A percentile compares a stretch with the other conserved stretches of the same genome.
Conservation (phyloP, 768 basidiomycete species). For the Pulveroboletus sp. region DNA sequence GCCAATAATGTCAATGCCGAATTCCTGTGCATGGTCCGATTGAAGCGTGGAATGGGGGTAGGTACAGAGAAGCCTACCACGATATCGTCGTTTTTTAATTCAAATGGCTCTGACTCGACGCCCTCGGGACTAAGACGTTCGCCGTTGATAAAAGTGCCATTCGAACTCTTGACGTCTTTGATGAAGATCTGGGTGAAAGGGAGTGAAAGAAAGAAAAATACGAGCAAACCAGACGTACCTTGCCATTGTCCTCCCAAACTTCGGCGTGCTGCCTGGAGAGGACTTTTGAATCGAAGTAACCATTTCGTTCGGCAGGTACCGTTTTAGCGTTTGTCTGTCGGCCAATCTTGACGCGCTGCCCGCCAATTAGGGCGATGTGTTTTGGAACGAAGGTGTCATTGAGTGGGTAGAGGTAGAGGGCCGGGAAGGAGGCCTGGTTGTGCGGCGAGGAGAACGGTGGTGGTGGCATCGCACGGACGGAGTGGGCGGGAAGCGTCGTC, state of each 20-base stretch:
- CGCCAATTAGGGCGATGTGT: conserved; percentile 73
- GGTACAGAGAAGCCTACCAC: conserved; percentile 60
- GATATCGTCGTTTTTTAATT: conserved; percentile 92
- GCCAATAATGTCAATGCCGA: conserved; percentile 97
- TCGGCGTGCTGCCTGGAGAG: conserved; percentile 94
- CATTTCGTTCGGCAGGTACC: conserved; percentile 87
- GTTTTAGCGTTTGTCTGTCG: conserved; percentile 96
- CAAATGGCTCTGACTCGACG: conserved; percentile 87
- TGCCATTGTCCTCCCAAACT: conserved; percentile 92
- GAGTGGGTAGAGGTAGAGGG: conserved; percentile 80
- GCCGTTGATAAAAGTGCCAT: conserved; percentile 97
- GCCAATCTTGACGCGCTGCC: conserved; percentile 84
- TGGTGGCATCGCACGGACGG: conserved; percentile 30
- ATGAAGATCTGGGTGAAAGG: conserved; percentile 74
- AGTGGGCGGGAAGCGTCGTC: conserved; percentile 9
- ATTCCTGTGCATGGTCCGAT: conserved; percentile 60
- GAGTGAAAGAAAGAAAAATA: conserved; percentile 10
- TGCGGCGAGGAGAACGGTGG: conserved; percentile 32
- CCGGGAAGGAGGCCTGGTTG: conserved; percentile 31
- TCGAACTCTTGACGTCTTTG: conserved; percentile 97
- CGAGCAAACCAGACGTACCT: conserved; percentile 48
- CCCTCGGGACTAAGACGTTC: conserved; percentile 89
- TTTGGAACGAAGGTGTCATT: conserved; percentile 95
- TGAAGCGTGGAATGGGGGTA: conserved; percentile 6
- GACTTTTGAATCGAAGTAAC: conserved; percentile 96